Evolutionary conservation across 768 basidiomycete species (phyloP).

Genomic region (Phylloporus sp.): DNA sequence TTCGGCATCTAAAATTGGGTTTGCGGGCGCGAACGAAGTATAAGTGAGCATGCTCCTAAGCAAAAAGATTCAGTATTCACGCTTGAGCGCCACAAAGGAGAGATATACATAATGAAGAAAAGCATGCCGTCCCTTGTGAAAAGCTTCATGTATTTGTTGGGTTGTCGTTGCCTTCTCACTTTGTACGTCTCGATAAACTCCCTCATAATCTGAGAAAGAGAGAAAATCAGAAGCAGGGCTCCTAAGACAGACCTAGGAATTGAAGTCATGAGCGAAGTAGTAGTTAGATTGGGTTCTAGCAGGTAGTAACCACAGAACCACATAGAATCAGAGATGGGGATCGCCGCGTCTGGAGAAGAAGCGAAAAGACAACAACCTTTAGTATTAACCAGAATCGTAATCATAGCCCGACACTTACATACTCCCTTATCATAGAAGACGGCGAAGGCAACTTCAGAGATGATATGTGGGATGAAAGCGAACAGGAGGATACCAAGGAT

Average conservation of each 20-base stretch:
- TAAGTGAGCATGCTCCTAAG: neutral
- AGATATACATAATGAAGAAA: conserved; percentile 8
- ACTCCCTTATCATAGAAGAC: neutral
- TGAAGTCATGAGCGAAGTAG: too few species aligned
- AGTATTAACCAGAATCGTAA: neutral
- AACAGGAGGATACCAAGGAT: neutral
- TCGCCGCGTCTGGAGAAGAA: neutral
- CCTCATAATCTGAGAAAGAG: neutral
- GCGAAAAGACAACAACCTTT: neutral
- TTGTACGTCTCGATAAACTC: neutral
- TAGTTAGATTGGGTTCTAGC: too few species aligned
- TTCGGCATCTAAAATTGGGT: neutral
- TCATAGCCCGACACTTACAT: neutral
- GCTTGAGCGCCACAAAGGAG: too few species aligned
- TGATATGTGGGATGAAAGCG: neutral
- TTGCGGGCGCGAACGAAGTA: neutral
- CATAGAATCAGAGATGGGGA: neutral
- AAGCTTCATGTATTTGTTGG: conserved; percentile 1
- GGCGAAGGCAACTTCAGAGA: neutral
- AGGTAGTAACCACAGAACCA: too few species aligned
- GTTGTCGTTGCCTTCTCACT: conserved; percentile 1
- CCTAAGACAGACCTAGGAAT: neutral
- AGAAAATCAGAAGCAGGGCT: neutral
- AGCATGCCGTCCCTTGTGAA: neutral
- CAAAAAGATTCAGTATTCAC: neutral